Percentiles rank a stretch among this genome's conserved stretches.
Evolutionary conservation across 495 filamentous ascomycete genomes (phyloP).

Genomic region (Aspergillus incahuasiensis): DNA sequence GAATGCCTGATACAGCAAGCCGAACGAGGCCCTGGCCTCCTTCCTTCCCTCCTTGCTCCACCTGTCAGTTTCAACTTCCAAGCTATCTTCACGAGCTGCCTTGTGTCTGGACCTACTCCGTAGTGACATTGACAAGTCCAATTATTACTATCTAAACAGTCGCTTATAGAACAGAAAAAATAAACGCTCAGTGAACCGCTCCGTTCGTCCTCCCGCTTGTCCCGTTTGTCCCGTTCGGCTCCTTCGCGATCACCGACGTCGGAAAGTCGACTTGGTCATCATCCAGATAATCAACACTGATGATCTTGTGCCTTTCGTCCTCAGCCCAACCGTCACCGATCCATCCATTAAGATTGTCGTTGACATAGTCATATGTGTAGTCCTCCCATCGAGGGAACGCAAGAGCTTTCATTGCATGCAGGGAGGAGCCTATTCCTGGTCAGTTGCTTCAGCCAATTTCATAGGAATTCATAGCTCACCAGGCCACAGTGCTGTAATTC

Average conservation of each 20-base stretch:
- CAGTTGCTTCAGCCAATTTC: not conserved
- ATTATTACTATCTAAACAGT: not conserved
- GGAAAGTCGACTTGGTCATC: slow-evolving; percentile 40
- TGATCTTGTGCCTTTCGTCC: slow-evolving; percentile 30
- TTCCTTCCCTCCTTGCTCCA: no score
- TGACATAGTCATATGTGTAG: slow-evolving; percentile 37
- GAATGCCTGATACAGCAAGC: not conserved
- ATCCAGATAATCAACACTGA: slow-evolving; percentile 37
- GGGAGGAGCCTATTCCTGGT: slow-evolving; percentile 30
- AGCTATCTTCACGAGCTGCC: no score
- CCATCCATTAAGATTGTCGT: slow-evolving; percentile 35
- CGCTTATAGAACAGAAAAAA: not conserved
- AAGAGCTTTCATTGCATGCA: slow-evolving; percentile 36
- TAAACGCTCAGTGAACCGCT: not conserved
- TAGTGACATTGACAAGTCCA: no score
- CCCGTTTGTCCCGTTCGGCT: not conserved
- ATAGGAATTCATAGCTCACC: slow-evolving; percentile 22
- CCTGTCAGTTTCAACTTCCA: no score
- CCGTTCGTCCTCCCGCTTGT: not conserved
- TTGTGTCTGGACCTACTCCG: no score
- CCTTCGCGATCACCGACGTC: slow-evolving; percentile 5
- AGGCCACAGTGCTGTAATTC: slow-evolving; percentile 39
- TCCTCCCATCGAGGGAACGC: slow-evolving; percentile 39
- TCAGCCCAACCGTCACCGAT: slow-evolving; percentile 42
- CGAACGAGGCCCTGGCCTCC: not conserved